These are phyloP conservation scores for Darksidea phi DNA, from an alignment of 495 filamentous ascomycete genomes.

Conservation along the genomic window DNA sequence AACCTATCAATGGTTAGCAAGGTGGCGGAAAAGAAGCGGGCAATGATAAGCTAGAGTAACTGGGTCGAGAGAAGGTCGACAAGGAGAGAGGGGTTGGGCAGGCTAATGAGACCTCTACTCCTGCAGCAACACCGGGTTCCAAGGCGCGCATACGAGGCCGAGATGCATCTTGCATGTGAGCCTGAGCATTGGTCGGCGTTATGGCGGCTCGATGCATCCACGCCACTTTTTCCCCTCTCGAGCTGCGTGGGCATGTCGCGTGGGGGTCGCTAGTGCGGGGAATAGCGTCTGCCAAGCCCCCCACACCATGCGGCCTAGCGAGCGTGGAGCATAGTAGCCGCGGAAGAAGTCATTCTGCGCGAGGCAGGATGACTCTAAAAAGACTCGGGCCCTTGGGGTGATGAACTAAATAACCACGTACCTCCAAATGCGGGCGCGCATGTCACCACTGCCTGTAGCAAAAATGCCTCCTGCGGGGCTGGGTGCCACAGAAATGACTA, in stretches of 20 bases:
- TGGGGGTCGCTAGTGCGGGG: constrained; percentile 16
- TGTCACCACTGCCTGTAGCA: constrained; percentile 48
- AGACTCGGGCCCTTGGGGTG: background rate
- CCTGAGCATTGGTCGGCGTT: constrained; percentile 16
- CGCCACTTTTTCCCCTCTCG: constrained; percentile 11
- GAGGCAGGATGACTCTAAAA: too few relatives aligned
- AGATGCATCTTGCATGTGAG: constrained; percentile 29
- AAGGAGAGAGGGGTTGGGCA: background rate
- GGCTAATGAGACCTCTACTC: too few relatives aligned
- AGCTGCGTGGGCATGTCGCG: background rate
- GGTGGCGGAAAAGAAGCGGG: background rate
- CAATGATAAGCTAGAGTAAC: background rate
- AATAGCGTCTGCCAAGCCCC: background rate
- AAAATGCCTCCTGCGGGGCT: constrained; percentile 44
- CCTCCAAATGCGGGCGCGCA: constrained; percentile 47
- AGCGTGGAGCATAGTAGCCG: too few relatives aligned
- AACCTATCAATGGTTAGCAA: constrained; percentile 13
- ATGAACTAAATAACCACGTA: constrained; percentile 13
- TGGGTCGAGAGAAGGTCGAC: background rate
- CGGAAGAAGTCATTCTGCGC: too few relatives aligned
- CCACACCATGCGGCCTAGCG: too few relatives aligned
- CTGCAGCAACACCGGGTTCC: constrained; percentile 2
- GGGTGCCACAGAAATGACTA: constrained; percentile 49
- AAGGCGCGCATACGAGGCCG: constrained; percentile 9
- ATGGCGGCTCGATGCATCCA: constrained; percentile 16